These are phyloP conservation scores for Termitomyces sp. DNA, from an alignment of 768 basidiomycete genomes.

Conservation along the genomic window DNA sequence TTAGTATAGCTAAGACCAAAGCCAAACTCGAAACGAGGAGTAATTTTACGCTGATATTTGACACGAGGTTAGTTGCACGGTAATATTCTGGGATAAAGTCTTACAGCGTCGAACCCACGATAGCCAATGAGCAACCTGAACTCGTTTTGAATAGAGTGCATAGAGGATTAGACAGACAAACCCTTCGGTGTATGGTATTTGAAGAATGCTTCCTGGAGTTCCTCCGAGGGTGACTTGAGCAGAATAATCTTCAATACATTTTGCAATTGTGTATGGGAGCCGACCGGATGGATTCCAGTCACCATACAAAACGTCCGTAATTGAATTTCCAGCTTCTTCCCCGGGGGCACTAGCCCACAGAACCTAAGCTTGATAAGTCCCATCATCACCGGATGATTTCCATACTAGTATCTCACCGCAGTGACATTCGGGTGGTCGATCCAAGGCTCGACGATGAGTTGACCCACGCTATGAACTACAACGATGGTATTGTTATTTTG, in stretches of 20 bases:
- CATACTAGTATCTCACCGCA: conserved; percentile 40
- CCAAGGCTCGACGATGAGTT: conserved; percentile 58
- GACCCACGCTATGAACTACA: conserved; percentile 57
- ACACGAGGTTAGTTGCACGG: conserved; percentile 8
- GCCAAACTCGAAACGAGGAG: conserved; percentile 84
- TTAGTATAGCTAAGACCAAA: conserved; percentile 84
- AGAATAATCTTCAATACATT: conserved; percentile 49
- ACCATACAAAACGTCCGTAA: conserved; percentile 69
- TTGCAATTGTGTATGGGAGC: conserved; percentile 73
- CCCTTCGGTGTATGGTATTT: conserved; percentile 56
- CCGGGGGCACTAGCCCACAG: conserved; percentile 65
- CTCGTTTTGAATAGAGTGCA: conserved; percentile 13
- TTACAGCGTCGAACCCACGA: conserved; percentile 60
- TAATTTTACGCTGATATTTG: conserved; percentile 48
- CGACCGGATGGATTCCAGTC: conserved; percentile 62
- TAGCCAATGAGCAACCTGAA: conserved; percentile 62
- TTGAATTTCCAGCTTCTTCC: conserved; percentile 62
- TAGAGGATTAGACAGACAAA: conserved; percentile 13
- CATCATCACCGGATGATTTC: neutral
- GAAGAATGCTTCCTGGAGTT: conserved; percentile 29
- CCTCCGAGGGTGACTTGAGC: conserved; percentile 40
- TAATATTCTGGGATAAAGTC: conserved; percentile 16
- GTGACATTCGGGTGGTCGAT: conserved; percentile 68
- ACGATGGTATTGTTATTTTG: conserved; percentile 70
- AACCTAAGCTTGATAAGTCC: conserved; percentile 30